Base-by-base conservation (phyloP, 257 asterid species). In the Nicotiana benthamiana region DNA sequence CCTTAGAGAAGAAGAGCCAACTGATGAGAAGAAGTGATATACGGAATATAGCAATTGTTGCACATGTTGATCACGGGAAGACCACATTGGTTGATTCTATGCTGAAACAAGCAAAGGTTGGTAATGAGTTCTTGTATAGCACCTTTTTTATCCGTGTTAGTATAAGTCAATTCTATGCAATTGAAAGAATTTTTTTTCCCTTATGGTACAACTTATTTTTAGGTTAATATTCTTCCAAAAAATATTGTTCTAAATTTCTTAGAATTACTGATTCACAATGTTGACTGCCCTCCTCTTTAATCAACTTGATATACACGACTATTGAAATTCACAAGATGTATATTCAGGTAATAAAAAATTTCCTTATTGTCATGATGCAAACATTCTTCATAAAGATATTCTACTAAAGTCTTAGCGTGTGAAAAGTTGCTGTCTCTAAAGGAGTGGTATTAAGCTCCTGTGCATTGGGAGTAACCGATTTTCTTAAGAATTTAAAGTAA, bases 61-160 rank as follows among this genome's bases (percentile, higher is more conserved):
- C 99, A n/a, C 99, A 95, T 80, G 99, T 95, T 9, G 99, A 95
- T 89, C 99, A 95, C 75, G 99, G 99, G 86, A 95, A 95, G 91
- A 95, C 99, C 78, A 95, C 99, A 48, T 83, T 95, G 84, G 99
- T 95, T 79, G 99, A 95, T 90, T 88, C 97, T 70, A 91, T 95
- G 96, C 86, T 95, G 88, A 92, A 89, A 87, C 98, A 95, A 87
- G 87, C 99, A 81, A 95, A 95, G 96, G 99, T 95, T 82, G 74
- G 81, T 63, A 67, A 53, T 16, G 64, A 83, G n/a, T 60, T 83
- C n/a, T 17, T 26, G 27, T n/a, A 24, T 53, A 26, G 40, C 64
- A 59, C 28, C 64, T 59, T n/a, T 66, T n/a, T 20, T n/a, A 34
- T 68, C 30, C 12, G 3, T 1, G n/a, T 5, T 22, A 36, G 76